Conservation (phyloP, 352 stramenopile genomes). For the Vaucheria bursata region DNA sequence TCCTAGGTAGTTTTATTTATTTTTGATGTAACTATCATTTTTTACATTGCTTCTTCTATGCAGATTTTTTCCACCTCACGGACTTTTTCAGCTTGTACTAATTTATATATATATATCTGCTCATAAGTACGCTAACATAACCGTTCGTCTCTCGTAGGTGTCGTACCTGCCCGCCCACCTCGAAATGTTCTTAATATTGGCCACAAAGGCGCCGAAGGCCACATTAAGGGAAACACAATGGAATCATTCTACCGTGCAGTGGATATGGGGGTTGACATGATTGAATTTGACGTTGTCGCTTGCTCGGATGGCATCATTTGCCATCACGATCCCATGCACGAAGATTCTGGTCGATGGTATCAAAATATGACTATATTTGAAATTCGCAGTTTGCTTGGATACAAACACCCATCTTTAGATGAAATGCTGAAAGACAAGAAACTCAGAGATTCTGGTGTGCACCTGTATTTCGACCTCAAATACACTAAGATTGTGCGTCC, state of each 20-base stretch:
- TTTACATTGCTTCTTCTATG: slow-evolving; percentile 16
- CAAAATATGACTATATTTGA: slow-evolving; percentile 38
- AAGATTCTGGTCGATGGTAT: slow-evolving; percentile 38
- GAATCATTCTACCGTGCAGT: slow-evolving; percentile 44
- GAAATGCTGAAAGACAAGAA: slow-evolving; percentile 41
- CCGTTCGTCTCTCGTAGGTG: too few relatives aligned
- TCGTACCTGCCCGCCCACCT: not conserved
- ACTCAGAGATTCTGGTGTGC: slow-evolving; percentile 20
- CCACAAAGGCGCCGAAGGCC: slow-evolving; percentile 42
- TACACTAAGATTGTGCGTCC: slow-evolving; percentile 40
- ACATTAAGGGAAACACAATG: slow-evolving; percentile 47
- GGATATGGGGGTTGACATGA: slow-evolving; percentile 43
- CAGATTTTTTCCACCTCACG: not conserved
- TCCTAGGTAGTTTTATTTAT: not conserved
- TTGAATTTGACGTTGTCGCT: slow-evolving; percentile 49
- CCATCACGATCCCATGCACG: slow-evolving; percentile 45
- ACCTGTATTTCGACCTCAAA: slow-evolving; percentile 46
- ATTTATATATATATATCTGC: not conserved
- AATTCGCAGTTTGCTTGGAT: slow-evolving; percentile 20
- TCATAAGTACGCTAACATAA: not conserved
- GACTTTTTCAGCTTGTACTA: not conserved
- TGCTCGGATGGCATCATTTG: slow-evolving; percentile 38
- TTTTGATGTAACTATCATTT: slow-evolving; percentile 9
- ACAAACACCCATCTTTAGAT: slow-evolving; percentile 26
- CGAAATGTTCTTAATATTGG: slow-evolving; percentile 26